Evolutionary conservation across 768 basidiomycete species (phyloP), one percentile per base, ranked within the genome.

Genomic region (Amanita molliuscula): DNA sequence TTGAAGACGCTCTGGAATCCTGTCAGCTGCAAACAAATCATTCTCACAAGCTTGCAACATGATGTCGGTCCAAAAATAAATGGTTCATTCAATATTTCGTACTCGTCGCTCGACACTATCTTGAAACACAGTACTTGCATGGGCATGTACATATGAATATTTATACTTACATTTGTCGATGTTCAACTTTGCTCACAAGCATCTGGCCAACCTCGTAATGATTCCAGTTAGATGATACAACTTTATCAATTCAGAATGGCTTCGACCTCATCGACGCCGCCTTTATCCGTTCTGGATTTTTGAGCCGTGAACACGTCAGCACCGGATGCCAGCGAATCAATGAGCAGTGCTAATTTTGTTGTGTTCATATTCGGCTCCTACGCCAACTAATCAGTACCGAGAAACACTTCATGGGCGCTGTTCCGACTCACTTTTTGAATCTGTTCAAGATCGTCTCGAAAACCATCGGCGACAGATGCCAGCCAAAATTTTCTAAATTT

Each of bases 401-500:
- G 23, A 31, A 29, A 11, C 20, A 13, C 4, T 29, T 16, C 26
- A 18, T 44, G 16, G 9, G 9, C 33, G 34, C 26, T 16, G 16
- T 8, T 2, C 10, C 2, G n/a, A 63, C 74, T 34, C 47, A 86
- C 89, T 74, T 89, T 87, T 28, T 83, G 79, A 58, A 92, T 82
- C 58, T 81, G 75, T 57, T 89, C 87, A n/a, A 92, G 69, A 62
- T 92, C 90, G 41, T 85, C 82, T 54, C 77, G 78, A 65, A 92
- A 93, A 9, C 79, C 88, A 61, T 90, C 86, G 1, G 81, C 85
- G 6, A 91, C 75, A 0, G 83, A 79, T 2, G 78, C 67, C 88
- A 92, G 89, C 89, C 89, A 92, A 59, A 92, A 91, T 62, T 82
- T 82, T 49, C 82, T 70, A 62, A 92, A 92, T 38, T 72, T 77